phyloP scores from a whole-genome alignment of 169 alveolate genomes.

The Eimeria sp. region DNA sequence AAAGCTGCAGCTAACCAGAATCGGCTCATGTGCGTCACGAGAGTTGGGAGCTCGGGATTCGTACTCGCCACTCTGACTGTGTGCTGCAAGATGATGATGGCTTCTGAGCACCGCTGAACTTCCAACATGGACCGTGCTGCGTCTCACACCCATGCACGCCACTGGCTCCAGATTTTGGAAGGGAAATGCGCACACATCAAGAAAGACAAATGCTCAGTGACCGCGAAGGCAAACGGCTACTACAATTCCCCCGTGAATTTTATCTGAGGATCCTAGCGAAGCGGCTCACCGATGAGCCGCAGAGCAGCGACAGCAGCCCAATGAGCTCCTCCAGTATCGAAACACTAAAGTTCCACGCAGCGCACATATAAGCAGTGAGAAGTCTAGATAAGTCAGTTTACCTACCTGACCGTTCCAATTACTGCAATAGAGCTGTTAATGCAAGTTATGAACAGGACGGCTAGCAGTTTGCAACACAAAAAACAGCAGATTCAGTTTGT shows the following conservation, averaged over 20 bases:
- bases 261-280: background rate
- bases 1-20: conserved; percentile 81
- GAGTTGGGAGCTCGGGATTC: conserved; percentile 69
- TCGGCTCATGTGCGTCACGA: conserved; percentile 81
- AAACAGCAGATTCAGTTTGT: background rate
- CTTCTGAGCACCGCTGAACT: conserved; percentile 80
- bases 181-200: too few relatives aligned
- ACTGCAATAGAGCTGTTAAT: background rate
- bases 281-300: conserved; percentile 78
- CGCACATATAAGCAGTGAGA: background rate
- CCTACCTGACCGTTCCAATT: background rate
- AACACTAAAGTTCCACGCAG: conserved; percentile 41
- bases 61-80: conserved; percentile 77
- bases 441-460: background rate
- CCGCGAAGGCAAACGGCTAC: background rate
- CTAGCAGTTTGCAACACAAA: background rate
- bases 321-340: conserved; percentile 78
- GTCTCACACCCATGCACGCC: conserved; percentile 14
- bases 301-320: conserved; percentile 82
- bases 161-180: background rate
- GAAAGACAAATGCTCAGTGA: background rate
- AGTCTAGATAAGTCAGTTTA: background rate
- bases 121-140: conserved; percentile 79
- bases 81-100: conserved; percentile 72
- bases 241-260: background rate